phyloP scores from a whole-genome alignment of 2,329 filamentous ascomycete species.

The Seiridium unicorne region DNA sequence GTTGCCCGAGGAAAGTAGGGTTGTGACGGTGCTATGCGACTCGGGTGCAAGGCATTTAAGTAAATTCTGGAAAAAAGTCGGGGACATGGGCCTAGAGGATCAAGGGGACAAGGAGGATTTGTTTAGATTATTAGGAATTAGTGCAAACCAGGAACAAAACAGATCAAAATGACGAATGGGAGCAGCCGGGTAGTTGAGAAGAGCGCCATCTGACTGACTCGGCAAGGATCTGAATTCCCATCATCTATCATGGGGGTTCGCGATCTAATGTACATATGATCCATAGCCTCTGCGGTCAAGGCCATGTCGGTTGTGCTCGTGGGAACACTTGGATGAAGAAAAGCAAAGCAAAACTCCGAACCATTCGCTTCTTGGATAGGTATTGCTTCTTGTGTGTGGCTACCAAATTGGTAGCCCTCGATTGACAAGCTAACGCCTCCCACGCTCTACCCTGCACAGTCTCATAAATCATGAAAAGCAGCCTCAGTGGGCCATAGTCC shows the following conservation, averaged over 20 bases:
- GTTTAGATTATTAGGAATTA: constrained; percentile 48
- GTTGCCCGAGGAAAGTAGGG: constrained; percentile 58
- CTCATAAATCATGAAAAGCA: constrained; percentile 4
- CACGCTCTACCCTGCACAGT: constrained; percentile 3
- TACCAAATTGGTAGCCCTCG: background rate
- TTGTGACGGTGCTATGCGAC: constrained; percentile 86
- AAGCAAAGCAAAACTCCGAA: background rate
- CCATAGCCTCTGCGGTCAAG: background rate
- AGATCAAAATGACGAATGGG: background rate
- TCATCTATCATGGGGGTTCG: background rate
- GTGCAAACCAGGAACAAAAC: constrained; percentile 11
- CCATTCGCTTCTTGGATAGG: background rate
- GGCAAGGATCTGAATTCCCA: background rate
- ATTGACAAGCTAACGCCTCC: constrained; percentile 5
- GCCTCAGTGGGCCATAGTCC: background rate
- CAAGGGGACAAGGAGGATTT: constrained; percentile 48
- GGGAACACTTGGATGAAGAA: background rate
- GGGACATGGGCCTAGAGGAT: constrained; percentile 64
- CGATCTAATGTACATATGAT: constrained; percentile 6
- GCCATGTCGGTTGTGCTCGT: background rate
- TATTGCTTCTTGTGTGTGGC: background rate
- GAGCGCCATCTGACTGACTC: background rate
- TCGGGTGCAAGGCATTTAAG: constrained; percentile 78
- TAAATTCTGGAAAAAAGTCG: constrained; percentile 80
- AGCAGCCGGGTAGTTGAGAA: background rate